These are phyloP conservation scores for Coemansia pectinata DNA, from an alignment of 192 early-diverging fungal species.

Conservation along the genomic window DNA sequence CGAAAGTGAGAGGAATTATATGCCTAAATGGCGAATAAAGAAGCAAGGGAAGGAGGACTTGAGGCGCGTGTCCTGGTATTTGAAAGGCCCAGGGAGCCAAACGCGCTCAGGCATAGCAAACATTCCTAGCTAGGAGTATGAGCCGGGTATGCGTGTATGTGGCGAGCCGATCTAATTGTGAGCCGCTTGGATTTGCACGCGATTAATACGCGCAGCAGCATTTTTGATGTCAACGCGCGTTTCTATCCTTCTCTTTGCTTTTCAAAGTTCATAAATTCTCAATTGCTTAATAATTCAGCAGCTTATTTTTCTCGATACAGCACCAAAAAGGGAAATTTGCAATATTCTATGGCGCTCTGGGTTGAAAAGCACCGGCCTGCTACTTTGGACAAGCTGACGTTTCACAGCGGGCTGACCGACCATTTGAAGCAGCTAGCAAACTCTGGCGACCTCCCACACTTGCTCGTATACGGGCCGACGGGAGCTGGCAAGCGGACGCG, in stretches of 20 bases:
- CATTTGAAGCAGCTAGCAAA: constrained; percentile 76
- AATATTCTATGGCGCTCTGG: constrained; percentile 67
- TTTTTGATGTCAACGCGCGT: not conserved
- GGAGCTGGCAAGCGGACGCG: constrained; percentile 98
- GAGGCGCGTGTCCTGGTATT: not conserved
- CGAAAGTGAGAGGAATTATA: not conserved
- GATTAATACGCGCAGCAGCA: not conserved
- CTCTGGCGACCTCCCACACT: constrained; percentile 88
- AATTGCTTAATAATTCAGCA: not conserved
- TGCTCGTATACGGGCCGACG: constrained; percentile 93
- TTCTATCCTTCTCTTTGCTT: not conserved
- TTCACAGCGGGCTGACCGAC: constrained; percentile 71
- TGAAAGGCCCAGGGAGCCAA: not conserved
- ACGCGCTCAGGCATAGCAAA: constrained; percentile 3
- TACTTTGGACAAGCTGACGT: constrained; percentile 80
- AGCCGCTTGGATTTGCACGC: not conserved
- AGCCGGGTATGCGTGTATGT: not conserved
- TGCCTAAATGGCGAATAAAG: not conserved
- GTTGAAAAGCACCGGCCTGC: constrained; percentile 92
- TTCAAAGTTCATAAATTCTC: not conserved
- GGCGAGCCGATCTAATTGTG: constrained; percentile 1
- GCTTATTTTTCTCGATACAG: not conserved
- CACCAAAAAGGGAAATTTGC: not conserved
- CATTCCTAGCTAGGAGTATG: not conserved
- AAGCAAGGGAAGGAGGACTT: not conserved